These are phyloP conservation scores for Phytophthora kernoviae DNA, from an alignment of 352 stramenopile genomes.

Conservation along the genomic window DNA sequence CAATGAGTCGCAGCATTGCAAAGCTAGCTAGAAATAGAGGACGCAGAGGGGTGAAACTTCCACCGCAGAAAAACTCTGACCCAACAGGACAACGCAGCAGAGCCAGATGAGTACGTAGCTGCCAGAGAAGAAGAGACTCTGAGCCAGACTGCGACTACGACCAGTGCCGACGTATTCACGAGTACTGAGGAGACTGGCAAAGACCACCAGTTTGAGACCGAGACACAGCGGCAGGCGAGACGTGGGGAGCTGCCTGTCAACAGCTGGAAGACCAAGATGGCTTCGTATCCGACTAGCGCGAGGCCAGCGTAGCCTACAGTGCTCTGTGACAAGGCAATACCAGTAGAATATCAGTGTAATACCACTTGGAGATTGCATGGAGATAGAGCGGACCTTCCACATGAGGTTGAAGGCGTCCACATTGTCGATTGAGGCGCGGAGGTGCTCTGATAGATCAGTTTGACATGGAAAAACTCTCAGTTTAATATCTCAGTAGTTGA, in stretches of 20 bases:
- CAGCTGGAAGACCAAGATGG: slow-evolving; percentile 40
- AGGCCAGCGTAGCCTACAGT: slow-evolving; percentile 43
- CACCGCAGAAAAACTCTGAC: slow-evolving; percentile 36
- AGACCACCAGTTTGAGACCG: slow-evolving; percentile 44
- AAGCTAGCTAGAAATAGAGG: slow-evolving; percentile 45
- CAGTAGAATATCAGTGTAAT: slow-evolving; percentile 1
- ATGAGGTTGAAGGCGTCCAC: slow-evolving; percentile 51
- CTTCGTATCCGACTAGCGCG: slow-evolving; percentile 48
- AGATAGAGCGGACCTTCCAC: slow-evolving; percentile 36
- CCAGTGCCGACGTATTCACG: slow-evolving; percentile 43
- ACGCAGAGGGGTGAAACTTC: slow-evolving; percentile 48
- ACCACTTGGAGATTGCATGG: not conserved
- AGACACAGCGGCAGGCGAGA: slow-evolving; percentile 31
- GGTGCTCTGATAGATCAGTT: slow-evolving; percentile 37
- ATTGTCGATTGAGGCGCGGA: slow-evolving; percentile 48
- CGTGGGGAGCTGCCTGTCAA: slow-evolving; percentile 17
- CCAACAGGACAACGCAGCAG: slow-evolving; percentile 28
- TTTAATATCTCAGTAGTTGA: not conserved
- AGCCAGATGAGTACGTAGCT: slow-evolving; percentile 49
- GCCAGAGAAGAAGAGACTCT: slow-evolving; percentile 41
- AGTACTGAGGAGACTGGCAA: slow-evolving; percentile 42
- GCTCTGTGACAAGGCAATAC: slow-evolving; percentile 25
- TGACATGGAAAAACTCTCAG: not conserved
- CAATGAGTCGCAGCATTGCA: slow-evolving; percentile 38
- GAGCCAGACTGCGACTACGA: slow-evolving; percentile 13